Evolutionary conservation across 257 asterid species (phyloP), one percentile per base, ranked within the genome.

Genomic region (Lycium ferocissimum): DNA sequence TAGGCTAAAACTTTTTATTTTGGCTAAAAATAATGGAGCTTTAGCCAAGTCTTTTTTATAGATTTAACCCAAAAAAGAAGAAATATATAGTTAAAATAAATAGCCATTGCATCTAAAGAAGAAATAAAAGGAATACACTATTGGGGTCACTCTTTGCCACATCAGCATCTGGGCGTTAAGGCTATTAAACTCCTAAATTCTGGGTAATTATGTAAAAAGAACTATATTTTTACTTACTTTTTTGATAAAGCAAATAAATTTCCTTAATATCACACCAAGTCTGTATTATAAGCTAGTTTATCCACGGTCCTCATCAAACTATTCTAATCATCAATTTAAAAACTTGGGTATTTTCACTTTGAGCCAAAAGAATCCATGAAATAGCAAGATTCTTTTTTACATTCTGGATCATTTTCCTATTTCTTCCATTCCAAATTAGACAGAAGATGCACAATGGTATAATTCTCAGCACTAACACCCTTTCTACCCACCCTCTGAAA

Each of bases 401-500:
- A 66, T 33, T 71, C 17, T 71, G 37, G 56, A 71, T 18, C 57
- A 72, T 72, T 72, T n/a, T 72, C 58, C 33, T 72, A 45, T 72
- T 37, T 72, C 80, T 72, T 22, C 58, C n/a, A 72, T 45, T 72
- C 80, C 58, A 72, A 45, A 72, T n/a, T n/a, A n/a, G 58, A 58
- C 17, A 72, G 58, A 72, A 72, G 80, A 45, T 45, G 40, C 38
- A 72, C 80, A 72, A 10, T 9, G 10, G 59, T 72, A 72, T 72
- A 72, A 22, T 72, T 49, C 58, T 45, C 80, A 58, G n/a, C 26
- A 11, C 38, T 45, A 45, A 72, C 58, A 45, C 17, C 80, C 11
- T 72, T 72, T 45, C 80, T 47, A 45, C 80, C 58, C 56, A 45
- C 80, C 38, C 80, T 72, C 58, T 72, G 58, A 72, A 72, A 72